These are phyloP conservation scores for Talaromyces piceae DNA, from an alignment of 2,329 filamentous ascomycete genomes.

Conservation along the genomic window DNA sequence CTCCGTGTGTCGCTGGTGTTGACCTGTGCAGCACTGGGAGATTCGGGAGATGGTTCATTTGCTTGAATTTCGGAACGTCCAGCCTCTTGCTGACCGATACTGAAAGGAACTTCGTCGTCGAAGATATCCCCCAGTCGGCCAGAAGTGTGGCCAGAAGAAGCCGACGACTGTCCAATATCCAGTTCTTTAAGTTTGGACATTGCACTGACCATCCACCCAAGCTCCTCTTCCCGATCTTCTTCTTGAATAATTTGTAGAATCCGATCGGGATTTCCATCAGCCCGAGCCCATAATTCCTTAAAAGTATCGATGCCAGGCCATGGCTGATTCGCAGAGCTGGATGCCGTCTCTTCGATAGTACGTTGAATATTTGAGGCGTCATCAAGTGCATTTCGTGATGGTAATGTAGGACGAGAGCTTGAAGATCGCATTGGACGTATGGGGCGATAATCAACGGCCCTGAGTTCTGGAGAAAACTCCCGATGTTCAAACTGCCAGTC, in stretches of 20 bases:
- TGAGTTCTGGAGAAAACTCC: constrained; percentile 2
- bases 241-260: constrained; percentile 56
- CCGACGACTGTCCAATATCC: neutral
- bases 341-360: constrained; percentile 36
- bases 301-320: constrained; percentile 38
- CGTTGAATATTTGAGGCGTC: constrained; percentile 41
- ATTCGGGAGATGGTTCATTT: neutral
- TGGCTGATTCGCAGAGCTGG: constrained; percentile 4
- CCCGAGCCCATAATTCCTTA: constrained; percentile 52
- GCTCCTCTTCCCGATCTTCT: constrained; percentile 51
- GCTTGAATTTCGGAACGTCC: neutral
- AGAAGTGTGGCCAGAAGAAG: neutral
- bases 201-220: constrained; percentile 53
- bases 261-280: constrained; percentile 51
- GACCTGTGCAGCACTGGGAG: neutral
- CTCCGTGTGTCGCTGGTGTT: neutral
- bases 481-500: constrained; percentile 1
- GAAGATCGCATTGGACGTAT: constrained; percentile 5
- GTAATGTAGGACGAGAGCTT: constrained; percentile 38
- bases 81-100: neutral
- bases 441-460: constrained; percentile 4
- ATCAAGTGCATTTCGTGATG: constrained; percentile 37
- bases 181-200: constrained; percentile 33
- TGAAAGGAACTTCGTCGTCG: neutral
- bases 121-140: neutral